A percentile compares a stretch with the other conserved stretches of the same genome.
Evolutionary conservation across 805 yeast genomes (phyloP).

Genomic region (Ogataea chonburiensis): DNA sequence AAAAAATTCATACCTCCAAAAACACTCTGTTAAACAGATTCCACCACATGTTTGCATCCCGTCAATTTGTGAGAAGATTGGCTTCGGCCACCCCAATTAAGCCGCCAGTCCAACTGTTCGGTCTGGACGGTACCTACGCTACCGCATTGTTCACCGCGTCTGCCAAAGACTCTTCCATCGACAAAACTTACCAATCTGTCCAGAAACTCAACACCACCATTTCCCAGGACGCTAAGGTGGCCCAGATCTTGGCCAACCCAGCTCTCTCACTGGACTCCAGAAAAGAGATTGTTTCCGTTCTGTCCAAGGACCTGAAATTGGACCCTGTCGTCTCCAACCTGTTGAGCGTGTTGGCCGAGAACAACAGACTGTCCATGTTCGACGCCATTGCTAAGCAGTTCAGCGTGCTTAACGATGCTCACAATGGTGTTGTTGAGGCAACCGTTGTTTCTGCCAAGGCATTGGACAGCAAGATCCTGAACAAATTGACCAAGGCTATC

Average conservation of each 20-base stretch:
- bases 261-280: slow-evolving; percentile 77
- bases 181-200: slow-evolving; percentile 64
- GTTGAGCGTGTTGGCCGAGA: slow-evolving; percentile 82
- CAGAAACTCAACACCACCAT: slow-evolving; percentile 54
- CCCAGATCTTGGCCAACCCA: slow-evolving; percentile 71
- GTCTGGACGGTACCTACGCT: slow-evolving; percentile 96
- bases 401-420: slow-evolving; percentile 77
- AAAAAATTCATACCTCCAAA: slow-evolving; percentile 18
- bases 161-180: slow-evolving; percentile 74
- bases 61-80: slow-evolving; percentile 65
- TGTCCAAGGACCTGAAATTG: slow-evolving; percentile 47
- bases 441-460: slow-evolving; percentile 84
- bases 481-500: slow-evolving; percentile 76
- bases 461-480: slow-evolving; percentile 76
- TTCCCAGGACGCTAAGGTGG: slow-evolving; percentile 61
- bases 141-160: slow-evolving; percentile 92
- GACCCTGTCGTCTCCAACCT: slow-evolving; percentile 78
- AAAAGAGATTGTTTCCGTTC: slow-evolving; percentile 60
- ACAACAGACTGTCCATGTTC: slow-evolving; percentile 84
- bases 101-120: slow-evolving; percentile 92
- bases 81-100: slow-evolving; percentile 62
- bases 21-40: slow-evolving; percentile 10
- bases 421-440: slow-evolving; percentile 90
- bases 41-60: slow-evolving; percentile 49
- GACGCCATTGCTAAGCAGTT: slow-evolving; percentile 67